Conservation (phyloP, 2,329 filamentous ascomycete species). For the Akanthomyces uredinophilus region DNA sequence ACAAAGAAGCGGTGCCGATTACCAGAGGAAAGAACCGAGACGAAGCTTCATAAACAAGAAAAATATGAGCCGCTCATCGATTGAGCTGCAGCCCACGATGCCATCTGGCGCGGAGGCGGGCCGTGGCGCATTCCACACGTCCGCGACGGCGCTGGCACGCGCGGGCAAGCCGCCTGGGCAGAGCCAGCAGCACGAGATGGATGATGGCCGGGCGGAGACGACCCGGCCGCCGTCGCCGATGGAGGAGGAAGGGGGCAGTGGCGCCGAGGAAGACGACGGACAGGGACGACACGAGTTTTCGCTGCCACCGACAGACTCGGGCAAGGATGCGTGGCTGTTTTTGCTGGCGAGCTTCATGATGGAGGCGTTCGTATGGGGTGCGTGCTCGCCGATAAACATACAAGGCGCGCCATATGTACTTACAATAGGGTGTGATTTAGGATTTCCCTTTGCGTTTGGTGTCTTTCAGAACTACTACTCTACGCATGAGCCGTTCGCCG, state of each 20-base stretch:
- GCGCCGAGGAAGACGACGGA: not conserved
- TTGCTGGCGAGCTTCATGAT: constrained; percentile 27
- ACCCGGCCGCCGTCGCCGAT: not conserved
- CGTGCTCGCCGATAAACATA: not conserved
- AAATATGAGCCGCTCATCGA: not conserved
- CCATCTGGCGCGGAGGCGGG: not conserved
- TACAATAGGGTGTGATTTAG: constrained; percentile 29
- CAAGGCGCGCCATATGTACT: too few relatives aligned
- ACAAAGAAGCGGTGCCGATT: too few relatives aligned
- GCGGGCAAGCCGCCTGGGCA: not conserved
- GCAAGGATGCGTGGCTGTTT: constrained; percentile 32
- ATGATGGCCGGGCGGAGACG: not conserved
- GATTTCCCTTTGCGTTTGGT: constrained; percentile 64
- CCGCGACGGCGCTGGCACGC: not conserved
- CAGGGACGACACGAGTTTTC: constrained; percentile 17
- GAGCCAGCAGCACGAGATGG: not conserved
- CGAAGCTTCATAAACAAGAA: too few relatives aligned
- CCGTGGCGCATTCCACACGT: not conserved
- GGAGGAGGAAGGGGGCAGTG: not conserved
- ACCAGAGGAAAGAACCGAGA: too few relatives aligned
- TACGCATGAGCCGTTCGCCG: constrained; percentile 51
- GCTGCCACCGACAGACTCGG: constrained; percentile 27
- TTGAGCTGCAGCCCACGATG: constrained; percentile 3
- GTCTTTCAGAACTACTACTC: constrained; percentile 68
- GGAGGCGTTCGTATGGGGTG: constrained; percentile 32